Base-by-base conservation (phyloP, 805 yeast genomes). In the Lipomyces sp. region DNA sequence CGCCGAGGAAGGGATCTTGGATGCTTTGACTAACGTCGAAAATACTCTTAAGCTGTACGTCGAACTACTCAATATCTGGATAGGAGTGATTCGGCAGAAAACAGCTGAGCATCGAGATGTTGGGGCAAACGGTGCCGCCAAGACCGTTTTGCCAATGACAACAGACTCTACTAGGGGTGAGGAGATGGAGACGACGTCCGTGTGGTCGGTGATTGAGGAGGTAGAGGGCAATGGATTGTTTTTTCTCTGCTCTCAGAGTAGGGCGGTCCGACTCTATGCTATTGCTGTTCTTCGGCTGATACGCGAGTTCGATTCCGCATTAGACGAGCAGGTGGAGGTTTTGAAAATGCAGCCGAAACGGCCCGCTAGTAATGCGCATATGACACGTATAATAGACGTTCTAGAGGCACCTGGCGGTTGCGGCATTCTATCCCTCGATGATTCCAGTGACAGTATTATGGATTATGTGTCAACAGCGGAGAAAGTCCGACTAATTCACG, bases 141-240 rank as follows among this genome's bases (percentile, higher is more conserved):
- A 62, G 24, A 35, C 67, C 57, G 61, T 29, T 39, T 73, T 65
- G 11, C 50, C 62, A 62, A 66, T 30, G 64, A 57, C 60, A 65
- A 68, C 39, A 75, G 77, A 13, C 77, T 53, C 75, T 6, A 72
- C 75, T 5, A 64, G 83, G 6, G 78, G 83, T 5, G 92, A 89
- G 69, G 90, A 87, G 64, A 76, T 90, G 48, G 94, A 90, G 74
- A 82, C 91, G 84, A 90, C 90, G 71, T 87, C 86, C 57, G 86
- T 92, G 18, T 87, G 91, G 69, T 89, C 97, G 0, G 89, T 90
- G 0, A 88, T 95, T 57, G 98, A 95, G 77, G 98, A 94, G 69
- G 90, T 94, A 8, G 99, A 95, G 77, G 98, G 99, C 0, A 91
- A 93, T 74, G 99, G 97, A 0, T 78, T 95, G 37, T 95, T 91